These are phyloP conservation scores for Blastobotrys robertii DNA, from an alignment of 805 yeast genomes.

Conservation along the genomic window DNA sequence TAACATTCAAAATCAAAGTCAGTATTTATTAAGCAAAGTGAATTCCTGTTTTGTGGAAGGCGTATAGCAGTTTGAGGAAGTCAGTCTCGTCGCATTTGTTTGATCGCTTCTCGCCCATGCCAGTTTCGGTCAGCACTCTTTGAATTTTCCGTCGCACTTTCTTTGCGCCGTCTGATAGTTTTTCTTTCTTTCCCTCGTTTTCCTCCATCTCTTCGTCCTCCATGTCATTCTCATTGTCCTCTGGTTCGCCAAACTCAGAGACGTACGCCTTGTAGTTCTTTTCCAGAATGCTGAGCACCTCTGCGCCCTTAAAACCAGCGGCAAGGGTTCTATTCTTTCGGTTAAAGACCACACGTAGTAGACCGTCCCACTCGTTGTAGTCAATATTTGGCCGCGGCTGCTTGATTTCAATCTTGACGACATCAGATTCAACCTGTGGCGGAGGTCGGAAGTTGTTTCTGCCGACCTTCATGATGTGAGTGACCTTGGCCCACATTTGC, in stretches of 20 bases:
- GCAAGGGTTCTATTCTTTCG: conserved; percentile 87
- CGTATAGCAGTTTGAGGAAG: conserved; percentile 69
- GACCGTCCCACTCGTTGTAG: conserved; percentile 95
- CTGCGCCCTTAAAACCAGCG: conserved; percentile 81
- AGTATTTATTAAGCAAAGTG: conserved; percentile 63
- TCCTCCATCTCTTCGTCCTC: conserved; percentile 26
- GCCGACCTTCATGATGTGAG: conserved; percentile 97
- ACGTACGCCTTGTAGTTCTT: conserved; percentile 79
- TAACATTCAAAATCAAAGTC: conserved; percentile 2
- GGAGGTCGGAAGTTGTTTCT: conserved; percentile 96
- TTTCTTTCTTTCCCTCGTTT: conserved; percentile 28
- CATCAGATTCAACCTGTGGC: conserved; percentile 95
- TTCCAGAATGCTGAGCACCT: conserved; percentile 72
- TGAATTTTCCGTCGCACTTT: conserved; percentile 62
- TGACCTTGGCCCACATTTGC: conserved; percentile 99
- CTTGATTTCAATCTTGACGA: conserved; percentile 87
- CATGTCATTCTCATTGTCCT: conserved; percentile 33
- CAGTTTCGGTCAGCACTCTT: conserved; percentile 70
- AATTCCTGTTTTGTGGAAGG: conserved; percentile 94
- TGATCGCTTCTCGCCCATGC: conserved; percentile 74
- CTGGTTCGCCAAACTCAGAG: conserved; percentile 37
- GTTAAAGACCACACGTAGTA: conserved; percentile 81
- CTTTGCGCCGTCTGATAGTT: conserved; percentile 17
- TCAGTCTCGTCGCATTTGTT: conserved; percentile 94
- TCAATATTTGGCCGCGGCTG: conserved; percentile 90